These are phyloP conservation scores for Bruguiera gymnorhiza DNA, from an alignment of 345 rosid species.

Conservation along the genomic window DNA sequence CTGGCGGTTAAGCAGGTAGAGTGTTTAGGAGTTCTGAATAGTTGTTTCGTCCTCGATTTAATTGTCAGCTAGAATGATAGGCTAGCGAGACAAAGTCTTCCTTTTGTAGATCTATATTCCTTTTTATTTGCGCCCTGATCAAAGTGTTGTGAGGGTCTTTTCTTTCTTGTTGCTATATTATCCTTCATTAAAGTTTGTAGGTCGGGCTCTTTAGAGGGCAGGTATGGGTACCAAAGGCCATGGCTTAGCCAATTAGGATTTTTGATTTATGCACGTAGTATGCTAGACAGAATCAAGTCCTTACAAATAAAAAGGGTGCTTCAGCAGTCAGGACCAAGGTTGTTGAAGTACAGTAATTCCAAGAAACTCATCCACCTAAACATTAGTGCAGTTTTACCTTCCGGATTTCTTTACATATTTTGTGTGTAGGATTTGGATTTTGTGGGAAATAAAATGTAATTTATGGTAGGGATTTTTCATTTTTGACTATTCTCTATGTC, in stretches of 20 bases:
- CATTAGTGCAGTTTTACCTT: not conserved
- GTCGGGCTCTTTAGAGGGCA: too few relatives aligned
- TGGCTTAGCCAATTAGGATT: not conserved
- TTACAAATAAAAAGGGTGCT: not conserved
- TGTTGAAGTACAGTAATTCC: too few relatives aligned
- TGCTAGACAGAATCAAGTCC: not conserved
- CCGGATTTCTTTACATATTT: too few relatives aligned
- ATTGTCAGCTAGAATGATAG: not conserved
- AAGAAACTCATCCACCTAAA: not conserved
- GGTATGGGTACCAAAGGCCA: too few relatives aligned
- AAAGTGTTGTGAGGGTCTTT: not conserved
- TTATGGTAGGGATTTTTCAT: too few relatives aligned
- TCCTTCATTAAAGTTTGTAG: too few relatives aligned
- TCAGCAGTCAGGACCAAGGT: too few relatives aligned
- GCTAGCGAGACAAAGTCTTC: not conserved
- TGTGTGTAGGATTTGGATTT: too few relatives aligned
- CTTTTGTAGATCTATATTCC: constrained; percentile 15
- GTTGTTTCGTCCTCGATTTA: not conserved
- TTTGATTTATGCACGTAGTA: constrained; percentile 6
- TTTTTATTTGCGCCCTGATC: not conserved
- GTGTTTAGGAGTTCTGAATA: constrained; percentile 2
- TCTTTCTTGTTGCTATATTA: not conserved
- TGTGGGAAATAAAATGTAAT: too few relatives aligned
- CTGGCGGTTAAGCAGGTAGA: not conserved
- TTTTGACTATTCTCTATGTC: too few relatives aligned